A percentile compares a stretch with the other conserved stretches of the same genome.
Evolutionary conservation across 768 basidiomycete genomes (phyloP).

Genomic region (Lactifluus volemus): DNA sequence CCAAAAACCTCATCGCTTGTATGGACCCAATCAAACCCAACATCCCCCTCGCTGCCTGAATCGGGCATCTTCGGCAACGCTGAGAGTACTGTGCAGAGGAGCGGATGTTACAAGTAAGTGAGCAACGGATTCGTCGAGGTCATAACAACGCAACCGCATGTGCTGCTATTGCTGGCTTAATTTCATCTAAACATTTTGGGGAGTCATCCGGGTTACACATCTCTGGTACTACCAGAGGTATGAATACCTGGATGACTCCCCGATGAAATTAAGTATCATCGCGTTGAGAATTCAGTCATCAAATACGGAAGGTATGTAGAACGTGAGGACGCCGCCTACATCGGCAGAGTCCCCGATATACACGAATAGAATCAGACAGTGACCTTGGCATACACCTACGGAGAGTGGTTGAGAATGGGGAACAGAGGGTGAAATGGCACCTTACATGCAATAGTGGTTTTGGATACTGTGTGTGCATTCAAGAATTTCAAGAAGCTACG

Average conservation of each 20-base stretch:
- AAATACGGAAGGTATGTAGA: slow-evolving; percentile 75
- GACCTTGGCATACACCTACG: slow-evolving; percentile 69
- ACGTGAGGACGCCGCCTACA: slow-evolving; percentile 78
- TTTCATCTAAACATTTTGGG: too few relatives aligned
- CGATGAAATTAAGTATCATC: too few relatives aligned
- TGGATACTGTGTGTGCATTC: slow-evolving; percentile 70
- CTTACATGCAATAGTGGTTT: slow-evolving; percentile 79
- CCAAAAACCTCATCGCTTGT: too few relatives aligned
- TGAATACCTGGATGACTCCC: not conserved
- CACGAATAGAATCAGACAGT: slow-evolving; percentile 83
- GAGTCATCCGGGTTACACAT: not conserved
- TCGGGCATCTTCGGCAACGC: not conserved
- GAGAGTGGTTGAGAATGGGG: not conserved
- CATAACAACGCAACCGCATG: not conserved
- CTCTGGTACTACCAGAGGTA: too few relatives aligned
- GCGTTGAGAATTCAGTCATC: slow-evolving; percentile 34
- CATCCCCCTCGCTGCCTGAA: not conserved
- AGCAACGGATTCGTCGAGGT: not conserved
- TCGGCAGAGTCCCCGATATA: slow-evolving; percentile 77
- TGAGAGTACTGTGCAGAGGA: not conserved
- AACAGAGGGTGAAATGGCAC: slow-evolving; percentile 5
- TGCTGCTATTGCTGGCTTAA: not conserved
- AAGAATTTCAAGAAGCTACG: slow-evolving; percentile 77
- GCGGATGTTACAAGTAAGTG: not conserved
- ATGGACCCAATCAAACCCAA: too few relatives aligned